phyloP scores from a whole-genome alignment of 1,139 yeast genomes.

The Taphrina populina region DNA sequence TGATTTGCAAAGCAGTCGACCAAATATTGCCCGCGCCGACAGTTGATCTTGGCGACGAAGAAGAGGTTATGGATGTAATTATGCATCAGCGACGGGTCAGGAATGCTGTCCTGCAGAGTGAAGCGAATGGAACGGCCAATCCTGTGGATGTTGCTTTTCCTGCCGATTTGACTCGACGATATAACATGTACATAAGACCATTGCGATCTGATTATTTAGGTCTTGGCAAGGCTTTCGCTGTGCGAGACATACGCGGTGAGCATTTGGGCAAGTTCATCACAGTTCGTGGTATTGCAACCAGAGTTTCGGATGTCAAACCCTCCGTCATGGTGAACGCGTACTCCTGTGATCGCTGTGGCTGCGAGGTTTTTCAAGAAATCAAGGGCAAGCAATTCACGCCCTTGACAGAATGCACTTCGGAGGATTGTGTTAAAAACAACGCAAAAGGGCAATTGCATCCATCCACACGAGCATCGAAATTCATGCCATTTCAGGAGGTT shows the following conservation, averaged over 20 bases:
- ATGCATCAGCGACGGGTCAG: conserved; percentile 83
- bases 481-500: conserved; percentile 91
- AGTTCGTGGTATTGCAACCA: conserved; percentile 87
- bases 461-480: conserved; percentile 94
- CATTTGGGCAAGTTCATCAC: conserved; percentile 85
- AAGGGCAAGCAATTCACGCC: conserved; percentile 82
- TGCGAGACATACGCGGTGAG: conserved; percentile 81
- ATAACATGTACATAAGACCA: conserved; percentile 83
- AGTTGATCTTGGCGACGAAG: conserved; percentile 70
- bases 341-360: conserved; percentile 96
- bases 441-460: conserved; percentile 86
- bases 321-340: conserved; percentile 87
- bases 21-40: conserved; percentile 81
- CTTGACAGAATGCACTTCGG: conserved; percentile 77
- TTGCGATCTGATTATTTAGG: conserved; percentile 51
- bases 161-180: conserved; percentile 79
- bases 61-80: conserved; percentile 90
- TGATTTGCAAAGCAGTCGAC: conserved; percentile 74
- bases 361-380: conserved; percentile 94
- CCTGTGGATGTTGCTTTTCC: conserved; percentile 59
- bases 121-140: conserved; percentile 49
- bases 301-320: conserved; percentile 96
- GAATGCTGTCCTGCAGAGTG: conserved; percentile 71
- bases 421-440: conserved; percentile 73
- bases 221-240: conserved; percentile 66